These are phyloP conservation scores for Alternaria sp. DNA, from an alignment of 2,329 filamentous ascomycete genomes.

Conservation along the genomic window DNA sequence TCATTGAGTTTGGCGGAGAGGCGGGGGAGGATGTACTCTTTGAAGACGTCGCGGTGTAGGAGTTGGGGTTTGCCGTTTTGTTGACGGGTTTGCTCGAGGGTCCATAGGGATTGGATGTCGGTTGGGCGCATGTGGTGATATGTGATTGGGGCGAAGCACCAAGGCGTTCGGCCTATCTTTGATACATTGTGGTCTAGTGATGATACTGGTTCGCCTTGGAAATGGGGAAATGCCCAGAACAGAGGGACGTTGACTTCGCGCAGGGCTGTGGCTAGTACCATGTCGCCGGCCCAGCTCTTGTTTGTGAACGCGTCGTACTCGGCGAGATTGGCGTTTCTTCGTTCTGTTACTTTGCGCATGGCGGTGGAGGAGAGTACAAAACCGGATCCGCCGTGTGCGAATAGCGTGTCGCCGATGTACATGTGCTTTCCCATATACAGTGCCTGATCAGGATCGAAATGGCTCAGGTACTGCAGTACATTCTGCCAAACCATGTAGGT, in stretches of 20 bases:
- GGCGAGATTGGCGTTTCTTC: slow-evolving; percentile 48
- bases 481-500: slow-evolving; percentile 63
- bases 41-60: slow-evolving; percentile 14
- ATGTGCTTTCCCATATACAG: slow-evolving; percentile 62
- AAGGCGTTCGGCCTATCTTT: slow-evolving; percentile 43
- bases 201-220: slow-evolving; percentile 31
- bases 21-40: slow-evolving; percentile 6
- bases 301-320: slow-evolving; percentile 55
- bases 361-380: slow-evolving; percentile 59
- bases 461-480: slow-evolving; percentile 58
- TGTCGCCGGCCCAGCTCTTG: slow-evolving; percentile 59
- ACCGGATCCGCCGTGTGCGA: slow-evolving; percentile 62
- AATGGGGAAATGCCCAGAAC: slow-evolving; percentile 21
- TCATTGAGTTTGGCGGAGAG: not conserved
- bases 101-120: slow-evolving; percentile 53
- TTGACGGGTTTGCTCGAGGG: slow-evolving; percentile 49
- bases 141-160: slow-evolving; percentile 57
- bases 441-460: slow-evolving; percentile 55
- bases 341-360: slow-evolving; percentile 43
- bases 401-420: slow-evolving; percentile 57
- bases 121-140: slow-evolving; percentile 55
- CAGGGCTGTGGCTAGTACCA: slow-evolving; percentile 57
- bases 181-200: slow-evolving; percentile 31
- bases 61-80: not conserved
- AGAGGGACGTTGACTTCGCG: slow-evolving; percentile 47